phyloP scores from a whole-genome alignment of 495 filamentous ascomycete genomes.

The Talaromyces proteolyticus region DNA sequence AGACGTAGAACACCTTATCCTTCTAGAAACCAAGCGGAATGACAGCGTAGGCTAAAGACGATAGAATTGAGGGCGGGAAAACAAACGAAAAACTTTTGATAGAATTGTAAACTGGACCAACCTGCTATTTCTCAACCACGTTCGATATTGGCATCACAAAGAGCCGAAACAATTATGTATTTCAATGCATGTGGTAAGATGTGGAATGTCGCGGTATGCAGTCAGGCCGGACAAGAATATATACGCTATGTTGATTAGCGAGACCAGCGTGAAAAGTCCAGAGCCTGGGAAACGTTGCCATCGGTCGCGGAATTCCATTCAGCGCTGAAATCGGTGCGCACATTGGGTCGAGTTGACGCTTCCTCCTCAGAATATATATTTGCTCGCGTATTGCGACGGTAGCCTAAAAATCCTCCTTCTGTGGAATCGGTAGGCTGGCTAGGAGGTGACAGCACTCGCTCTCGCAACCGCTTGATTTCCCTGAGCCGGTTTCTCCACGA shows the following conservation, averaged over 20 bases:
- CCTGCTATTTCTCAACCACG: too few species aligned
- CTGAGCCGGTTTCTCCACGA: slow-evolving; percentile 83
- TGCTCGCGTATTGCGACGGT: slow-evolving; percentile 40
- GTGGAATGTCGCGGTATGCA: too few species aligned
- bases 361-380: slow-evolving; percentile 40
- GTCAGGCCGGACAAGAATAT: too few species aligned
- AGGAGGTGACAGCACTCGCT: slow-evolving; percentile 38
- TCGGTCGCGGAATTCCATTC: slow-evolving; percentile 40
- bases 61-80: too few species aligned
- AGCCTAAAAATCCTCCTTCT: slow-evolving; percentile 34
- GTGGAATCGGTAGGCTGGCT: slow-evolving; percentile 22
- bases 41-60: too few species aligned
- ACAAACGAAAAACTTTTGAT: too few species aligned
- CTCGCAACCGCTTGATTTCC: slow-evolving; percentile 77
- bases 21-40: too few species aligned
- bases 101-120: too few species aligned
- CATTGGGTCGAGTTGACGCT: slow-evolving; percentile 18
- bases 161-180: too few species aligned
- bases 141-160: too few species aligned
- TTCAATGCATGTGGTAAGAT: too few species aligned
- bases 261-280: slow-evolving; percentile 41
- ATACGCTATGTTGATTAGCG: slow-evolving; percentile 16
- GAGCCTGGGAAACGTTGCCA: slow-evolving; percentile 30
- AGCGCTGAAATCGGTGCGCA: slow-evolving; percentile 24
- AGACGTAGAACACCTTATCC: too few species aligned